Evolutionary conservation across 345 rosid species (phyloP).

Genomic region (Mangifera indica): DNA sequence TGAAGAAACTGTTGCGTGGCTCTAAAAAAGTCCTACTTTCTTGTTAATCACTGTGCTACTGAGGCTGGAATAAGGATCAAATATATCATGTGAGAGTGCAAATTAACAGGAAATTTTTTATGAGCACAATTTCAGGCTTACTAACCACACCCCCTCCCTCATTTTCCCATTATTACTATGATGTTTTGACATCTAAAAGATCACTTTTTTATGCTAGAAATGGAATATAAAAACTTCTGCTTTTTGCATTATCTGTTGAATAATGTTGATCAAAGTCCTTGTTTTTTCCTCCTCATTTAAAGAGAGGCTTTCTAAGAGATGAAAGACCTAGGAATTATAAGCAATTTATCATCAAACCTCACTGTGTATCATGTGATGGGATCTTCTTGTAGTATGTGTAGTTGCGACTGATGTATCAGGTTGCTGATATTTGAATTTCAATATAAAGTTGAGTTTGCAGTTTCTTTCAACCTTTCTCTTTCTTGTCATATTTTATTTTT

Average conservation of each 20-base stretch:
- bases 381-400: slow-evolving; percentile 2
- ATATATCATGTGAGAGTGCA: background rate
- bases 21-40: background rate
- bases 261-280: background rate
- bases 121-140: background rate
- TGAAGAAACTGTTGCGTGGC: background rate
- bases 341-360: background rate
- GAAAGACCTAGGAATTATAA: background rate
- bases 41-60: background rate
- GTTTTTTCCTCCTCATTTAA: background rate
- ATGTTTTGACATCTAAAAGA: background rate
- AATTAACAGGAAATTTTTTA: background rate
- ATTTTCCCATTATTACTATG: no score
- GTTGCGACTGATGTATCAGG: background rate
- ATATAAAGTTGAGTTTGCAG: background rate
- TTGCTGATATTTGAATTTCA: background rate
- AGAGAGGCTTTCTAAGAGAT: background rate
- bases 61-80: background rate
- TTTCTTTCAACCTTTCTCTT: slow-evolving; percentile 11
- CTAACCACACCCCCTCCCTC: no score
- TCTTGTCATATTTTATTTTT: slow-evolving; percentile 44
- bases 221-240: background rate
- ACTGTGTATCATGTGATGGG: background rate
- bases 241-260: background rate
- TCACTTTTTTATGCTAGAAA: background rate